These are phyloP conservation scores for Calophaca sinica DNA, from an alignment of 306 rosid genomes.

Conservation along the genomic window DNA sequence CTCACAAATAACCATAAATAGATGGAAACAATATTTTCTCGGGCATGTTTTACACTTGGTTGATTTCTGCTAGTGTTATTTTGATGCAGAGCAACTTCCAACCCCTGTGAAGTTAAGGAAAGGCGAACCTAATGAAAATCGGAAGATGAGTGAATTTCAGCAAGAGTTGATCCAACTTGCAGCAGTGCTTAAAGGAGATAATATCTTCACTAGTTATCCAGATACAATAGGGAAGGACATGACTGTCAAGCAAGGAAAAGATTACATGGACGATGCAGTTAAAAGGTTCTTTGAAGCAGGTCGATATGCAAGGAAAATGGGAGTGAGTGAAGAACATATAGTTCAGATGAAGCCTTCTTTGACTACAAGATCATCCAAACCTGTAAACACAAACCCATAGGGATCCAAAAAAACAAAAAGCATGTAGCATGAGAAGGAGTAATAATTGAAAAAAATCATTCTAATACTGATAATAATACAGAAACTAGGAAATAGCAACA, in stretches of 20 bases:
- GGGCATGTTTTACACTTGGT: neutral
- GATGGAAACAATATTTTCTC: too few species aligned
- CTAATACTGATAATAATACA: neutral
- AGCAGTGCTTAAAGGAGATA: conserved; percentile 79
- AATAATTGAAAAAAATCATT: neutral
- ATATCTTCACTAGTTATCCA: conserved; percentile 72
- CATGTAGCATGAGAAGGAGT: conserved; percentile 4
- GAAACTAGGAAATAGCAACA: neutral
- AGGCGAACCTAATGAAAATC: conserved; percentile 64
- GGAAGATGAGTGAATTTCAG: conserved; percentile 76
- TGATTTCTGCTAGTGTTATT: conserved; percentile 23
- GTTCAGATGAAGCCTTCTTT: conserved; percentile 94
- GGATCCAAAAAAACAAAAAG: neutral
- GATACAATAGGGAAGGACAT: conserved; percentile 62
- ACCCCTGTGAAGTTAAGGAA: conserved; percentile 60
- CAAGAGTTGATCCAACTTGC: conserved; percentile 81
- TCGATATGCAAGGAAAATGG: conserved; percentile 76
- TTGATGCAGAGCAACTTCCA: conserved; percentile 68
- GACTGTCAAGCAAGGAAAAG: conserved; percentile 80
- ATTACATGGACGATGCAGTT: conserved; percentile 73
- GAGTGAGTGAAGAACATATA: conserved; percentile 72
- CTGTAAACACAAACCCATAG: conserved; percentile 48
- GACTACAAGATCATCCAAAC: conserved; percentile 65
- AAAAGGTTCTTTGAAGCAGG: conserved; percentile 77
- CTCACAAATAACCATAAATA: too few species aligned